A percentile compares a stretch with the other conserved stretches of the same genome.
Evolutionary conservation across 352 stramenopile genomes (phyloP).

Genomic region (Salisapilia sapeloensis): DNA sequence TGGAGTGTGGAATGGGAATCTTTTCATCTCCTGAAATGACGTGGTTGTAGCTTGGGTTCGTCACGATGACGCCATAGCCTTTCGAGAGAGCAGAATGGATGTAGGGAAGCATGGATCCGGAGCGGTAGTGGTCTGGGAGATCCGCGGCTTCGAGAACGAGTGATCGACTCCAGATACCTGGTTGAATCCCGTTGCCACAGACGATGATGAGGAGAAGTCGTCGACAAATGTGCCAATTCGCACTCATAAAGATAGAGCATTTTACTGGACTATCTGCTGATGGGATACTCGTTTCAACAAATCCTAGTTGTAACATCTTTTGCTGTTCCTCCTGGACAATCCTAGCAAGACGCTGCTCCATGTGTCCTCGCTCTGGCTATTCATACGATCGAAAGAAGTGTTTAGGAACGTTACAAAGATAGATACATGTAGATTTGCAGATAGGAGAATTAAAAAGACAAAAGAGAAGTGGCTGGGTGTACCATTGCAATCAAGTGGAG

Average conservation of each 20-base stretch:
- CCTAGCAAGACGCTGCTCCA: constrained; percentile 67
- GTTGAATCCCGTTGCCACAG: constrained; percentile 71
- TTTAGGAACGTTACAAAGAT: no score
- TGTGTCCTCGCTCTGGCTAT: constrained; percentile 35
- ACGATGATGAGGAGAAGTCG: constrained; percentile 62
- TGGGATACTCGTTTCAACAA: constrained; percentile 67
- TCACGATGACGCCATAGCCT: constrained; percentile 66
- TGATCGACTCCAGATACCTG: constrained; percentile 72
- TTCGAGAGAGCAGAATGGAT: constrained; percentile 61
- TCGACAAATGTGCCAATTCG: constrained; percentile 68
- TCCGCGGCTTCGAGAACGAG: constrained; percentile 58
- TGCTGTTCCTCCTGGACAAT: constrained; percentile 75
- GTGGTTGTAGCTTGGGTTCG: constrained; percentile 66
- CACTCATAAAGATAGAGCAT: constrained; percentile 70
- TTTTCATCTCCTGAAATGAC: constrained; percentile 54
- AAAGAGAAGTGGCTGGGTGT: no score
- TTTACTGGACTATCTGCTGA: constrained; percentile 38
- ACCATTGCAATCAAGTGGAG: no score
- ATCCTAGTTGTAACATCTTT: constrained; percentile 73
- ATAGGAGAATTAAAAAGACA: no score
- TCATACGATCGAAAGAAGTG: no score
- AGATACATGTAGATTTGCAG: no score
- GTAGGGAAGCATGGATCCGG: constrained; percentile 70
- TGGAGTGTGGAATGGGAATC: constrained; percentile 57
- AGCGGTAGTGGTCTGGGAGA: constrained; percentile 61